phyloP scores from a whole-genome alignment of 2,329 filamentous ascomycete genomes.

The Trematosphaeria pertusa region DNA sequence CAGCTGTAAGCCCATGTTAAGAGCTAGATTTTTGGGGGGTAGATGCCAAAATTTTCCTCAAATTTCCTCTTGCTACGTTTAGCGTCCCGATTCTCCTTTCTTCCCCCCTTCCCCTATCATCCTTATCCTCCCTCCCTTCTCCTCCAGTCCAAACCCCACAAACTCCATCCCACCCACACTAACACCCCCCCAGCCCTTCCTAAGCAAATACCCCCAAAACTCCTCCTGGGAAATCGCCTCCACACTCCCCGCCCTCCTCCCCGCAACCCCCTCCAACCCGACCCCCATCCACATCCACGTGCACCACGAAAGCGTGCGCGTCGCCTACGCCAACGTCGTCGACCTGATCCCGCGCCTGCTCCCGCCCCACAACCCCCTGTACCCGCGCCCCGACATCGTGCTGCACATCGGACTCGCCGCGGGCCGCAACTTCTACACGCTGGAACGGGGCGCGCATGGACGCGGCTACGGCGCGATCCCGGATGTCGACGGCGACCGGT shows the following conservation, averaged over 20 bases:
- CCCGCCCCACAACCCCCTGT: conserved; percentile 23
- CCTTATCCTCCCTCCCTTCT: too few species aligned
- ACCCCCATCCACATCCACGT: conserved; percentile 46
- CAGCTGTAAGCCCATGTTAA: too few species aligned
- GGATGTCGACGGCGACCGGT: conserved; percentile 43
- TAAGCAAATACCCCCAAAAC: conserved; percentile 39
- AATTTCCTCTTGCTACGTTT: too few species aligned
- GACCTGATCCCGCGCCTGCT: conserved; percentile 37
- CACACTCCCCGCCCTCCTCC: conserved; percentile 42
- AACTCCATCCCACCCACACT: too few species aligned
- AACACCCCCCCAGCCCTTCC: conserved; percentile 40
- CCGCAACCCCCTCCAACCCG: conserved; percentile 25
- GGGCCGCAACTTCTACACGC: conserved; percentile 42
- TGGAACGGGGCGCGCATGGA: conserved; percentile 40
- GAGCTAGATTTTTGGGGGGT: too few species aligned
- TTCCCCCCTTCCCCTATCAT: too few species aligned
- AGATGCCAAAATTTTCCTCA: too few species aligned
- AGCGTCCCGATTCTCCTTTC: too few species aligned
- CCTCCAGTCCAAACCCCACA: too few species aligned
- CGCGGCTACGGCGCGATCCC: conserved; percentile 38
- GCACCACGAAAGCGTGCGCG: conserved; percentile 42
- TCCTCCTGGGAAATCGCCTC: conserved; percentile 49
- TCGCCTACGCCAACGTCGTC: conserved; percentile 42
- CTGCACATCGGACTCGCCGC: conserved; percentile 50
- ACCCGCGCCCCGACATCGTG: conserved; percentile 38